Evolutionary conservation across 192 early-diverging fungal genomes (phyloP), one percentile per base, ranked within the genome.

Genomic region (Allomyces arbusculus): DNA sequence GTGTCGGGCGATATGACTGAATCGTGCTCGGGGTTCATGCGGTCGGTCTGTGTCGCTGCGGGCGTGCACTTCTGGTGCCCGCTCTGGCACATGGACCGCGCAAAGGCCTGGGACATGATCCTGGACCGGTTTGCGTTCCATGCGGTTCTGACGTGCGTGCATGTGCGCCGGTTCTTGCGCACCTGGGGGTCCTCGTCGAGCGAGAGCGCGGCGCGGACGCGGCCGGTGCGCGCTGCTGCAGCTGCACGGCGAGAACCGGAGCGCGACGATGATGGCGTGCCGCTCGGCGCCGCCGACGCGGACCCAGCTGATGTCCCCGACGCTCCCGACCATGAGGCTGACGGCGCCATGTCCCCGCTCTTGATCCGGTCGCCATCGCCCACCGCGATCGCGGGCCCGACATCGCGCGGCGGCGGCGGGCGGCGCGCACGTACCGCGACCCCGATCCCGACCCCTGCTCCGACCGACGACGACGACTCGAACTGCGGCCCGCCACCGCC

Each of bases 91-190:
- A 1, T 40, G 12, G 84, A 86, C 33, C 84, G 84, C 63, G 64
- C 81, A 25, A 78, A 79, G 25, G 78, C 84, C 1, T 83, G 84
- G 63, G 75, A 79, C 64, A 72, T 77, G 62, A 84, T 86, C 66
- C 81, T 86, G 79, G 78, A 78, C 24, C 70, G 77, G 33, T 40
- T 3, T 82, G 80, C 0, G 75, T 77, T 0, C 67, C 74, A 58
- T 67, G 61, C 44, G 80, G 78, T n/a, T 65, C 68, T 6, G 78
- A 82, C 1, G 66, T 72, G 23, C 67, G 84, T 10, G 70, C 76
- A 1, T 73, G 82, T 63, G 82, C 84, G 19, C 70, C 84, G 24
- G 44, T 40, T 77, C 24, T 58, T 77, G 20, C 72, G 74, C 19
- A 74, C 74, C 25, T 77, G 75, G 62, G 73, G 71, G 10, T 71